Conservation (phyloP, 257 asterid genomes). For the Scutellaria minor region DNA sequence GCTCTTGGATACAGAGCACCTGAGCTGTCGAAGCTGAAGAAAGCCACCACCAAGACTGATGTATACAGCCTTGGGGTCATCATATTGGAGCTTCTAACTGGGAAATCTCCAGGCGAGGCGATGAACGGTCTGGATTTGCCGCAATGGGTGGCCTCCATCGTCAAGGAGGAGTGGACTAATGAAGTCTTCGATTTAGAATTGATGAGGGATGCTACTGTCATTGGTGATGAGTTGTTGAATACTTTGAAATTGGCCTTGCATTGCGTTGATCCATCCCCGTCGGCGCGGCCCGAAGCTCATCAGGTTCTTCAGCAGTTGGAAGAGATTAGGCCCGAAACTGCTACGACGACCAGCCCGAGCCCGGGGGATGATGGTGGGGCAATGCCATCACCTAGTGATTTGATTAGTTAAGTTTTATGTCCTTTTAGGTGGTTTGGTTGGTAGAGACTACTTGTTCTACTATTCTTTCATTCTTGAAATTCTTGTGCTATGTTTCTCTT, state of each 20-base stretch:
- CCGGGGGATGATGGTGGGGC: slow-evolving; percentile 67
- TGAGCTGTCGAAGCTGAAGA: slow-evolving; percentile 89
- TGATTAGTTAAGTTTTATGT: slow-evolving; percentile 25
- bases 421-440: neutral
- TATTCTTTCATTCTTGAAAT: slow-evolving; percentile 80
- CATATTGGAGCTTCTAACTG: slow-evolving; percentile 82
- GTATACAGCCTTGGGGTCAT: slow-evolving; percentile 92
- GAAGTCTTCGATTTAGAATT: slow-evolving; percentile 91
- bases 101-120: slow-evolving; percentile 89
- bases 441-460: slow-evolving; percentile 38
- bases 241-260: slow-evolving; percentile 86
- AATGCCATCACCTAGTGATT: slow-evolving; percentile 53
- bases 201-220: slow-evolving; percentile 82
- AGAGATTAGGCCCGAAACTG: slow-evolving; percentile 77
- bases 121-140: slow-evolving; percentile 82
- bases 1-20: slow-evolving; percentile 97
- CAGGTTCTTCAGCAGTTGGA: slow-evolving; percentile 81
- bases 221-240: slow-evolving; percentile 88
- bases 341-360: slow-evolving; percentile 36
- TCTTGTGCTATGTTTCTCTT: slow-evolving; percentile 12
- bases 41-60: slow-evolving; percentile 87
- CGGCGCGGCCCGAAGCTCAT: slow-evolving; percentile 83
- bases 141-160: slow-evolving; percentile 95
- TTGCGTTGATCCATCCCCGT: slow-evolving; percentile 85
- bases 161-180: slow-evolving; percentile 97